Percentiles rank a stretch among this genome's conserved stretches.
phyloP scores from a whole-genome alignment of 768 basidiomycete species.

The Vararia minispora region DNA sequence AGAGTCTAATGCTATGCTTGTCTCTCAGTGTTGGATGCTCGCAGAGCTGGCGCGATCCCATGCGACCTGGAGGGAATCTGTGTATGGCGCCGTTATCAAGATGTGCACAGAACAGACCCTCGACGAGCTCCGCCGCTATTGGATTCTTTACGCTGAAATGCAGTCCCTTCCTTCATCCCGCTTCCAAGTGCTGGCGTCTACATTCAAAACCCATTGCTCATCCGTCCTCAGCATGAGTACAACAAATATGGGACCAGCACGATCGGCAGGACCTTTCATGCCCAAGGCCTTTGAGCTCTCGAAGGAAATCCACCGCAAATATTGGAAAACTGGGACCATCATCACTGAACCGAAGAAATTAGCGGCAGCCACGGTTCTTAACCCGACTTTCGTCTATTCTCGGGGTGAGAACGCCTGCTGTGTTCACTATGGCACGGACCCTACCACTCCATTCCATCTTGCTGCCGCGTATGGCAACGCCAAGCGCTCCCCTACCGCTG shows the following conservation, averaged over 20 bases:
- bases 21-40: slow-evolving; percentile 29
- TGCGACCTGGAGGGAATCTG: slow-evolving; percentile 26
- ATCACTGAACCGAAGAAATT: slow-evolving; percentile 13
- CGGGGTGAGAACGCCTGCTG: slow-evolving; percentile 25
- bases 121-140: slow-evolving; percentile 27
- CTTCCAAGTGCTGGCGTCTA: neutral
- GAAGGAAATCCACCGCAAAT: slow-evolving; percentile 19
- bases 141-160: slow-evolving; percentile 18
- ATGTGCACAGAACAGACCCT: slow-evolving; percentile 30
- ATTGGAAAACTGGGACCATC: slow-evolving; percentile 33
- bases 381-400: slow-evolving; percentile 37
- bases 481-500: slow-evolving; percentile 6
- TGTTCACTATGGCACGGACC: slow-evolving; percentile 35
- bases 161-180: neutral
- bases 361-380: slow-evolving; percentile 22
- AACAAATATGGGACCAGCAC: slow-evolving; percentile 7
- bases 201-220: neutral
- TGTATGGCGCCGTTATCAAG: slow-evolving; percentile 26
- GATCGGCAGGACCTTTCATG: slow-evolving; percentile 29
- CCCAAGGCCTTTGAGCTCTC: slow-evolving; percentile 9
- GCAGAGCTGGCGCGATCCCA: slow-evolving; percentile 22
- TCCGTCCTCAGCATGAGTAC: neutral
- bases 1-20: slow-evolving; percentile 21
- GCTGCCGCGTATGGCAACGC: slow-evolving; percentile 19
- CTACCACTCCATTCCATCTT: slow-evolving; percentile 31